A percentile compares a stretch with the other conserved stretches of the same genome.
These are phyloP conservation scores for Ailanthus altissimus DNA, from an alignment of 345 rosid species.

Conservation along the genomic window DNA sequence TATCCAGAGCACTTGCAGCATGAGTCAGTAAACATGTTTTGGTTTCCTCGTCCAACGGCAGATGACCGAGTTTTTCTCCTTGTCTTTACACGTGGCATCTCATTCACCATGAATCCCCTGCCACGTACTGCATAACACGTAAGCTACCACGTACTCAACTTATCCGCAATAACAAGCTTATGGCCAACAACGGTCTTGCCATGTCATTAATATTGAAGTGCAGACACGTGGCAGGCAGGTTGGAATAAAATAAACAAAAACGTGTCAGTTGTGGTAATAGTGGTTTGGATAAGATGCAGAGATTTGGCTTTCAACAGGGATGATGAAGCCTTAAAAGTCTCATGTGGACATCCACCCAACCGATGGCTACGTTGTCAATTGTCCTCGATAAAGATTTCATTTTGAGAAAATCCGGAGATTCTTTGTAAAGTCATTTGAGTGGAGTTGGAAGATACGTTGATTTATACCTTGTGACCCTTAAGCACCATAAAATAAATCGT, in stretches of 20 bases:
- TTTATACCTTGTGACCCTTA: not conserved
- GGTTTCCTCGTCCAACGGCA: conserved; percentile 47
- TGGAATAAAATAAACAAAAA: not conserved
- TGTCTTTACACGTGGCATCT: conserved; percentile 32
- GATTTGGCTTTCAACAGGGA: not conserved
- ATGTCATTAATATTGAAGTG: conserved; percentile 24
- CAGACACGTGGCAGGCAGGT: conserved; percentile 14
- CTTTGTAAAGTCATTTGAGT: not conserved
- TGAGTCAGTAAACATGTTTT: conserved; percentile 6
- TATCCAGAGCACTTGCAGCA: conserved; percentile 28
- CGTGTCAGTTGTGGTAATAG: not conserved
- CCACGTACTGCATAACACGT: conserved; percentile 40
- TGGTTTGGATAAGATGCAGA: conserved; percentile 23
- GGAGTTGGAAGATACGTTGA: not conserved
- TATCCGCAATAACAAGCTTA: conserved; percentile 34
- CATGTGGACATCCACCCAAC: not conserved
- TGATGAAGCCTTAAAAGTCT: not conserved
- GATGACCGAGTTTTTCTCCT: not conserved
- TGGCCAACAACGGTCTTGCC: conserved; percentile 33
- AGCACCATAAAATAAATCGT: not conserved
- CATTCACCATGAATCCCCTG: conserved; percentile 18
- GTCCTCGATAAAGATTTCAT: not conserved
- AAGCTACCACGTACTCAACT: conserved; percentile 34
- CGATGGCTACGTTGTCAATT: not conserved
- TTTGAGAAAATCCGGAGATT: conserved; percentile 9